Conservation (phyloP, 345 rosid species). For the Salix dunnii region DNA sequence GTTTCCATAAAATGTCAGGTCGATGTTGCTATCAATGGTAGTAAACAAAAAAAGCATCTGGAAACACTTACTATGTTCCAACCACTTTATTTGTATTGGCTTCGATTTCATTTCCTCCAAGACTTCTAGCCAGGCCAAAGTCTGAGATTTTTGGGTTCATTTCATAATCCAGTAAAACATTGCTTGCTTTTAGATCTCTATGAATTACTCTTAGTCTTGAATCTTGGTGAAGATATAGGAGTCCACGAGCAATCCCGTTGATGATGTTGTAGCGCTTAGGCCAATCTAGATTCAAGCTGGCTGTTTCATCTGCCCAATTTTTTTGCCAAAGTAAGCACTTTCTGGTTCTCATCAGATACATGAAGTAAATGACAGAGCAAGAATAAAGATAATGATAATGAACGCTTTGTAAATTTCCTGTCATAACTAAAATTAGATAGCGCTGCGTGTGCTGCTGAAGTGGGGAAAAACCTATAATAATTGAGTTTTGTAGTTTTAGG, state of each 20-base stretch:
- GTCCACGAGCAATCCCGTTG: slow-evolving; percentile 38
- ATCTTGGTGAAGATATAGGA: slow-evolving; percentile 30
- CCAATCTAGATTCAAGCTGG: slow-evolving; percentile 22
- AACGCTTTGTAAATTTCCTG: too few relatives aligned
- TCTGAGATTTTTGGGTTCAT: slow-evolving; percentile 11
- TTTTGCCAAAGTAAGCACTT: neutral
- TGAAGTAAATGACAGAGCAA: neutral
- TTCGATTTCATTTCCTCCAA: neutral
- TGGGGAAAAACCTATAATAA: too few relatives aligned
- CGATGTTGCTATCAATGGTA: neutral
- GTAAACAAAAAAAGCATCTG: neutral
- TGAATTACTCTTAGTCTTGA: slow-evolving; percentile 38
- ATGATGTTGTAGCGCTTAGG: slow-evolving; percentile 21
- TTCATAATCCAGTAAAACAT: neutral
- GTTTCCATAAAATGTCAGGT: neutral
- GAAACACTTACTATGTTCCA: slow-evolving; percentile 7
- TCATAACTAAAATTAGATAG: too few relatives aligned
- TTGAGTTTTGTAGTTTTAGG: neutral
- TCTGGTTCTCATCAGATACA: neutral
- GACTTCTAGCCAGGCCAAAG: neutral
- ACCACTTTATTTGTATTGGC: neutral
- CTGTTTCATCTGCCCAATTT: slow-evolving; percentile 24
- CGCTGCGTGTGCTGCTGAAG: too few relatives aligned
- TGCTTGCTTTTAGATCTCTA: slow-evolving; percentile 25
- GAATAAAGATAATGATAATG: neutral